A percentile compares a stretch with the other conserved stretches of the same genome.
Evolutionary conservation across 2,329 filamentous ascomycete genomes (phyloP).

Genomic region (Phoma sp.): DNA sequence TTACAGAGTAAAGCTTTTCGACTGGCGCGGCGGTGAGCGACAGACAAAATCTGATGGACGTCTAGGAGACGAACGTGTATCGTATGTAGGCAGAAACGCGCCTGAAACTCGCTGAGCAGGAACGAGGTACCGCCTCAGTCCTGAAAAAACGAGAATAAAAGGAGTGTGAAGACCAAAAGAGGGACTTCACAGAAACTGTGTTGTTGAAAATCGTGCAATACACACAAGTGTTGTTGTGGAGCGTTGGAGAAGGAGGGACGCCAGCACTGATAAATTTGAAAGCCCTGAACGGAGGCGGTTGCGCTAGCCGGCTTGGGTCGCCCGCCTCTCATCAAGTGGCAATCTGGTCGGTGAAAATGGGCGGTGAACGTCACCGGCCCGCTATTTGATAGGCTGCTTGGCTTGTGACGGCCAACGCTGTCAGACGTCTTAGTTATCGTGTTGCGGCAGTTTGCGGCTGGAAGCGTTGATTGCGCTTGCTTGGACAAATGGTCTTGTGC

Average conservation of each 20-base stretch:
- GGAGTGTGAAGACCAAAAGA: conserved; percentile 51
- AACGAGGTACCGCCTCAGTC: conserved; percentile 47
- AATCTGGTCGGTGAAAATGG: conserved; percentile 31
- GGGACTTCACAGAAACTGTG: conserved; percentile 47
- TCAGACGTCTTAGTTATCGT: conserved; percentile 4
- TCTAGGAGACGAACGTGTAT: conserved; percentile 42
- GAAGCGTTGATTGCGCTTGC: background rate
- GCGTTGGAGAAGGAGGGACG: conserved; percentile 35
- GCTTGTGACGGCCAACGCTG: conserved; percentile 3
- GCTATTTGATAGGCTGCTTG: conserved; percentile 20
- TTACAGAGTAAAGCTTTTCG: conserved; percentile 31
- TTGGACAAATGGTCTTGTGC: background rate
- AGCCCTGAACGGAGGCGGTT: conserved; percentile 26
- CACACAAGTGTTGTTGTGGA: conserved; percentile 41
- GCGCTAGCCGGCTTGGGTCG: conserved; percentile 25
- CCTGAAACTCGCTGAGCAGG: conserved; percentile 49
- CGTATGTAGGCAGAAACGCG: conserved; percentile 47
- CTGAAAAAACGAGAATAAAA: conserved; percentile 48
- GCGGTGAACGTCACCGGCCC: conserved; percentile 31
- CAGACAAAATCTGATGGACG: conserved; percentile 32
- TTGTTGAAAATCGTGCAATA: conserved; percentile 33
- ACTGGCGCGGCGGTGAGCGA: conserved; percentile 40
- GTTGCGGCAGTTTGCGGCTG: conserved; percentile 8
- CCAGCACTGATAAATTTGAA: conserved; percentile 29
- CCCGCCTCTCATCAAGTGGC: conserved; percentile 22